phyloP scores from a whole-genome alignment of 73 alveolate species.

The Tetrahymena thermophila region DNA sequence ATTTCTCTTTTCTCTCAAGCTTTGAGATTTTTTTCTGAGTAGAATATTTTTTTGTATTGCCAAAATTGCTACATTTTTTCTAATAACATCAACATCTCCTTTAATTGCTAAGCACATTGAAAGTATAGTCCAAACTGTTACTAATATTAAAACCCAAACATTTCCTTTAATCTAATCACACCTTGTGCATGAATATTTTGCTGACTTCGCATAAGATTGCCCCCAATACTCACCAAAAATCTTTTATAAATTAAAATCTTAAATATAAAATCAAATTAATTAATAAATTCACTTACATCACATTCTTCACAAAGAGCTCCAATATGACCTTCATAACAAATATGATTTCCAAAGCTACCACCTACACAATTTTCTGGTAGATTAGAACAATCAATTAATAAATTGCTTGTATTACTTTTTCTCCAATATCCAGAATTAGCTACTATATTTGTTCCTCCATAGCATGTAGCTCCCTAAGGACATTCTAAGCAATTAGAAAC shows the following conservation, averaged over 20 bases:
- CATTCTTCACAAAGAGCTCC: slow-evolving; percentile 46
- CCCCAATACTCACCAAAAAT: neutral
- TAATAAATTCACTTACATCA: neutral
- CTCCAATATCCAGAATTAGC: neutral
- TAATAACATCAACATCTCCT: neutral
- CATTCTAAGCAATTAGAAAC: neutral
- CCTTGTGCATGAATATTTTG: slow-evolving; percentile 10
- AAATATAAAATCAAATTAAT: neutral
- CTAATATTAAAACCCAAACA: neutral
- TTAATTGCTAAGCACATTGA: slow-evolving; percentile 2
- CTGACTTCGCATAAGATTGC: slow-evolving; percentile 1
- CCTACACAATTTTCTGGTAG: slow-evolving; percentile 10
- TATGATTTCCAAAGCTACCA: slow-evolving; percentile 12
- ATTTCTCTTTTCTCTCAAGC: neutral
- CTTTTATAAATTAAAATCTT: neutral
- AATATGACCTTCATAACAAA: slow-evolving; percentile 23
- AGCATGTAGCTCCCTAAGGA: neutral
- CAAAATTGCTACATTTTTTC: neutral
- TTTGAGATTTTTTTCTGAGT: neutral
- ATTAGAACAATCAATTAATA: neutral
- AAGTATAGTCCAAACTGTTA: slow-evolving; percentile 20
- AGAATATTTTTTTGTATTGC: neutral
- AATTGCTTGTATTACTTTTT: neutral
- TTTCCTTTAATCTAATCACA: neutral
- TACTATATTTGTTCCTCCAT: neutral